Base-by-base conservation (phyloP, 352 stramenopile species). In the Halophytophthora batemanensis region DNA sequence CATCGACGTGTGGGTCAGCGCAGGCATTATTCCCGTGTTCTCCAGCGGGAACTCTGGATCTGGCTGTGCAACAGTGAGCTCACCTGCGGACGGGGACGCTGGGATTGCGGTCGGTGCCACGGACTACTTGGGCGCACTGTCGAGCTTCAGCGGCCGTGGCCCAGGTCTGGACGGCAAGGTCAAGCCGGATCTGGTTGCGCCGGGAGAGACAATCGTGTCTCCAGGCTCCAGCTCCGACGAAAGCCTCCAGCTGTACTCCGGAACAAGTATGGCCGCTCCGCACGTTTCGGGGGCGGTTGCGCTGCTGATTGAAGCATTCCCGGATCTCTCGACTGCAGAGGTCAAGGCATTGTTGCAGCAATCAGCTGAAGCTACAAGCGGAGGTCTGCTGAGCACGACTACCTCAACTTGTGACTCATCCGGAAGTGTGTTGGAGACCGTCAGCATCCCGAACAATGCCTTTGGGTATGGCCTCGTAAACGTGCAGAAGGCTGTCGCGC, bases 391-490 rank as follows among this genome's bases (percentile, higher is more conserved):
- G 2, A 28, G 15, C 17, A 46, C 55, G n/a, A 55, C n/a, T 21
- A n/a, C 43, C 10, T 40, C 56, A 8, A 31, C 25, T 8, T 31
- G 25, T 31, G 34, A 66, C 39, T 31, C 53, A 22, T 40, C 39
- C 4, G 56, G 31, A 1, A 55, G 45, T 13, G 49, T 31, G 25
- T 31, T 31, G 25, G 8, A 47, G 2, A 41, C 48, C 3, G 13
- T 56, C 6, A 41, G 39, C 21, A 40, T 79, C 42, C 75, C 75
- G 7, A 86, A 84, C 66, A 86, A 86, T 17, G 61, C 66, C 2
- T 82, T 77, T 19, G 75, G 75, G 17, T 69, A 82, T 43, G 75
- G 75, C 4, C 66, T 72, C 19, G 41, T 81, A 0, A 77, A 86
- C 46, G 58, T 80, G 13, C 40, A 64, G 15, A 69, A 61, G 17